Percentiles rank a stretch among this genome's conserved stretches.
phyloP scores from a whole-genome alignment of 148 eudicot genomes.

The Euryodendron excelsum region DNA sequence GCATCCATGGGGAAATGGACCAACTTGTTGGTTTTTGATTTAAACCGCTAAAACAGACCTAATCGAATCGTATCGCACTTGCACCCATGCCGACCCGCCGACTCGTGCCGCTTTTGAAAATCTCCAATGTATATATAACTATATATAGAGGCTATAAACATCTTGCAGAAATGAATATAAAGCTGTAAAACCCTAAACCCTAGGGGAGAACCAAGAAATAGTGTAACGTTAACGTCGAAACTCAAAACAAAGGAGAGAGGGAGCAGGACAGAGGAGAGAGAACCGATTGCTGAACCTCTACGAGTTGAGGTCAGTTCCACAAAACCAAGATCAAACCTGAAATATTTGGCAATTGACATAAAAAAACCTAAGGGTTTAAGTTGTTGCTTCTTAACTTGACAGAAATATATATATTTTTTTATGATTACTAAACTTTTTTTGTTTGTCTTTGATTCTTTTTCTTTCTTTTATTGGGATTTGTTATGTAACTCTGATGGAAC shows the following conservation, averaged over 20 bases:
- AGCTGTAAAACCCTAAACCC: slow-evolving; percentile 6
- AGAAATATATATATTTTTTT: not conserved
- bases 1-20: too few relatives aligned
- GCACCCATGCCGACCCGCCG: not conserved
- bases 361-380: not conserved
- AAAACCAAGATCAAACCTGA: not conserved
- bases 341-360: not conserved
- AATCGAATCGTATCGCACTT: not conserved
- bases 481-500: not conserved
- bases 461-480: not conserved
- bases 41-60: not conserved
- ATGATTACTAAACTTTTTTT: not conserved
- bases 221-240: not conserved
- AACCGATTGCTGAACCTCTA: not conserved
- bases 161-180: not conserved
- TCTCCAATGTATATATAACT: not conserved
- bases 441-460: not conserved
- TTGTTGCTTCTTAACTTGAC: not conserved
- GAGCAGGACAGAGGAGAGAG: not conserved
- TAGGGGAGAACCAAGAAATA: not conserved
- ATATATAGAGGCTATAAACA: not conserved
- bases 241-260: not conserved
- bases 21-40: slow-evolving; percentile 19
- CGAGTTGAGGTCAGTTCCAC: not conserved
- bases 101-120: not conserved